A percentile compares a stretch with the other conserved stretches of the same genome.
phyloP scores from a whole-genome alignment of 306 rosid species.

The Malus domestica region DNA sequence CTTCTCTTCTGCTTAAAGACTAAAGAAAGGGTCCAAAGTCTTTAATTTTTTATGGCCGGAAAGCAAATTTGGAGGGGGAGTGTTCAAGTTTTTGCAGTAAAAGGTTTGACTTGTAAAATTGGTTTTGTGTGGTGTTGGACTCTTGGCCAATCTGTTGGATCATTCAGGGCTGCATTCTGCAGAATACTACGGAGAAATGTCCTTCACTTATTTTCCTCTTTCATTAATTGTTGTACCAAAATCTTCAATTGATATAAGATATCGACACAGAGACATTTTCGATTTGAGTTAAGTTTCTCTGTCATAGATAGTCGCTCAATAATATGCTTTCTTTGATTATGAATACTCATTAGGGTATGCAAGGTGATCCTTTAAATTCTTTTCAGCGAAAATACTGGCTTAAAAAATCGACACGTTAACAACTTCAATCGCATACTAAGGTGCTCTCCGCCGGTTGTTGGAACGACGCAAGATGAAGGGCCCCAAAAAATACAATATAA shows the following conservation, averaged over 20 bases:
- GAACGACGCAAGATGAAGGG: too few species aligned
- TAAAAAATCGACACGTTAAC: too few species aligned
- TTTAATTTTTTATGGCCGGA: constrained; percentile 1
- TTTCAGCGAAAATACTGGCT: too few species aligned
- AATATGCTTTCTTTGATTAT: too few species aligned
- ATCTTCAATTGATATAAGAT: background rate
- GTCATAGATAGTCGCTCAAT: background rate
- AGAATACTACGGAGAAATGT: background rate
- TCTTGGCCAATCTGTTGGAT: constrained; percentile 7
- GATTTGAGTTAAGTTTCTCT: background rate
- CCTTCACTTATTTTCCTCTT: background rate
- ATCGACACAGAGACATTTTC: too few species aligned
- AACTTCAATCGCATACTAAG: too few species aligned
- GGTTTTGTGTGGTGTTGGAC: constrained; percentile 15
- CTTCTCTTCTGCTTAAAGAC: constrained; percentile 36
- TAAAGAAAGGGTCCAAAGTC: constrained; percentile 17
- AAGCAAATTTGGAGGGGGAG: constrained; percentile 4
- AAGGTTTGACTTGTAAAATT: constrained; percentile 61
- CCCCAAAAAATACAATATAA: too few species aligned
- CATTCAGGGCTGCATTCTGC: background rate
- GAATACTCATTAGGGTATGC: background rate
- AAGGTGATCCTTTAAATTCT: background rate
- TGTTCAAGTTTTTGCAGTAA: constrained; percentile 39
- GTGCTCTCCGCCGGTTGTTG: too few species aligned
- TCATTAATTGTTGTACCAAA: background rate